Conservation (phyloP, 2,329 filamentous ascomycete genomes). For the Phyllosticta ampelicida region DNA sequence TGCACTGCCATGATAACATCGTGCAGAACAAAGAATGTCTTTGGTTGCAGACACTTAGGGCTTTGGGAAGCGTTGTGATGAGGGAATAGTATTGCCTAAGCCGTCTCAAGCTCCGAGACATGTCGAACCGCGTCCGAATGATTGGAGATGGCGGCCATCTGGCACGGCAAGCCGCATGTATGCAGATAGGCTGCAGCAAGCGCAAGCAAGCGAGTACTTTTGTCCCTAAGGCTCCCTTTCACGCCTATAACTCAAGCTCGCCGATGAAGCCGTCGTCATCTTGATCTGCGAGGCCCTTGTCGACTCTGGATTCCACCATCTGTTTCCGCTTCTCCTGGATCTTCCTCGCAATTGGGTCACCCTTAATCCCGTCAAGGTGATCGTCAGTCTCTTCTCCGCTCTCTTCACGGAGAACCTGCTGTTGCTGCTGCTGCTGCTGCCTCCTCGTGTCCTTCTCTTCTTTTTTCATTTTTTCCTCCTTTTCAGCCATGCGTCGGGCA, state of each 20-base stretch:
- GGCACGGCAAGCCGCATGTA: neutral
- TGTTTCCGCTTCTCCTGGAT: neutral
- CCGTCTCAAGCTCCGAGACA: neutral
- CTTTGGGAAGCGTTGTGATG: neutral
- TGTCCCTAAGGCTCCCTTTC: neutral
- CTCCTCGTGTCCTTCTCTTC: neutral
- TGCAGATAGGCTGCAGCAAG: neutral
- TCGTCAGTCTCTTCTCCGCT: neutral
- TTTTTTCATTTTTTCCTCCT: neutral
- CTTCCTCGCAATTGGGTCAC: neutral
- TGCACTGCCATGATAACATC: neutral
- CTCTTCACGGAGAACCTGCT: neutral
- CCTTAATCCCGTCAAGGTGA: neutral
- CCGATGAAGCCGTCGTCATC: neutral
- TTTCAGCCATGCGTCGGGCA: constrained; percentile 7
- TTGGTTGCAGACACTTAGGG: neutral
- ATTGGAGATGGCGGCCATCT: neutral
- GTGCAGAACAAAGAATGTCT: neutral
- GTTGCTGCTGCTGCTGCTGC: neutral
- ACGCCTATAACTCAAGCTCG: neutral
- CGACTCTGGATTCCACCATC: neutral
- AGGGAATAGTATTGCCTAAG: neutral
- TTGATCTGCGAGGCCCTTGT: neutral
- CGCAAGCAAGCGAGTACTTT: neutral
- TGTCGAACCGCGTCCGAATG: neutral